Percentiles rank a stretch among this genome's conserved stretches.
Conservation (phyloP, 2,329 filamentous ascomycete species). For the Fusarium lyarnte region DNA sequence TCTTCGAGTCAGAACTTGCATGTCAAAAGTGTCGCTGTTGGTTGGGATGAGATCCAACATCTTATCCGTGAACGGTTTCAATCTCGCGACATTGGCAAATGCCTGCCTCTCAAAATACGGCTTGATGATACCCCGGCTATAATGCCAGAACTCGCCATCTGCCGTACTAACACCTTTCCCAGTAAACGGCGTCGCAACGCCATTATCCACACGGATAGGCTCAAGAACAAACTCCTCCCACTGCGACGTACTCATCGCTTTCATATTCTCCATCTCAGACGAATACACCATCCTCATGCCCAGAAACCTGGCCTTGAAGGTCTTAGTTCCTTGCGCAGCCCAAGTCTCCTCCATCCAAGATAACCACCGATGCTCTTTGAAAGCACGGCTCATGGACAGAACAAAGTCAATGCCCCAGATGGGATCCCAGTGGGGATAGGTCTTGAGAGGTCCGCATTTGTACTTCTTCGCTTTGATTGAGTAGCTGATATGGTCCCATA, state of each 20-base stretch:
- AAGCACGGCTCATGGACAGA: conserved; percentile 24
- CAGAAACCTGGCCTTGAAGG: conserved; percentile 34
- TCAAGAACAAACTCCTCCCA: conserved; percentile 36
- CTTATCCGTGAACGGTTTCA: conserved; percentile 28
- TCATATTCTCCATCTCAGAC: conserved; percentile 35
- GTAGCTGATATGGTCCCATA: conserved; percentile 6
- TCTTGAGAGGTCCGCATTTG: neutral
- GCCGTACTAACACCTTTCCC: conserved; percentile 30
- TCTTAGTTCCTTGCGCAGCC: conserved; percentile 15
- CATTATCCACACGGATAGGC: conserved; percentile 30
- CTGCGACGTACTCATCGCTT: conserved; percentile 35
- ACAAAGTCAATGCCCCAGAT: conserved; percentile 32
- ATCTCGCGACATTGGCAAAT: conserved; percentile 29
- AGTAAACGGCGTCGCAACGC: conserved; percentile 27
- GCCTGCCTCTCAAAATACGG: conserved; percentile 35
- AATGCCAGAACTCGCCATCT: conserved; percentile 34
- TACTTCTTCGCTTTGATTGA: conserved; percentile 7
- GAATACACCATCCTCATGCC: conserved; percentile 34
- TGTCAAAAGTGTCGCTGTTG: neutral
- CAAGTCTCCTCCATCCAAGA: conserved; percentile 31
- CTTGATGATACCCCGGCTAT: conserved; percentile 33
- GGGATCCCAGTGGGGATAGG: neutral
- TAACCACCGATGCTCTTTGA: conserved; percentile 28
- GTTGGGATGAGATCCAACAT: neutral
- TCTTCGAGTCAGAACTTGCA: neutral